Conservation (phyloP, 2,329 filamentous ascomycete species). For the Rhynchosporium graminicola region DNA sequence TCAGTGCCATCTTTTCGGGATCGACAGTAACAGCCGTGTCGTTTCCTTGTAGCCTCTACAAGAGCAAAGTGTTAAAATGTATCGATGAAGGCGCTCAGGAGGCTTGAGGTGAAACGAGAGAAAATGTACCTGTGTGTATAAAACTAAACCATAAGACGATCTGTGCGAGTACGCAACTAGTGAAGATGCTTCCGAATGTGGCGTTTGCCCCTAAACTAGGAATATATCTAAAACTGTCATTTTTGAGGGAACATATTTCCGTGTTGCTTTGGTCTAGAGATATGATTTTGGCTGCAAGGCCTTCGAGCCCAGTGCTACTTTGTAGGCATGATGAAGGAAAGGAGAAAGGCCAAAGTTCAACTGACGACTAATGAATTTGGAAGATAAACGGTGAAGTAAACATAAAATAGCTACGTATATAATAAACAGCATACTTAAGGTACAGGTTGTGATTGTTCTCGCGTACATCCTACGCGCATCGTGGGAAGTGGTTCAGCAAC, state of each 20-base stretch:
- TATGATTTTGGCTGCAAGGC: neutral
- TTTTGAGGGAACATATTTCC: conserved; percentile 20
- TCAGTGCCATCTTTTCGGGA: conserved; percentile 38
- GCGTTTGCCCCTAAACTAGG: conserved; percentile 38
- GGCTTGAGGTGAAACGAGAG: conserved; percentile 31
- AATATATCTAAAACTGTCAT: conserved; percentile 26
- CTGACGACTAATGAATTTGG: neutral
- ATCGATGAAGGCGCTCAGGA: neutral
- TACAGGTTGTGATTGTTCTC: too few relatives aligned
- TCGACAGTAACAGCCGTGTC: conserved; percentile 49
- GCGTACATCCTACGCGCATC: neutral
- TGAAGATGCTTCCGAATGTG: conserved; percentile 29
- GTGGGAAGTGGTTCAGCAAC: conserved; percentile 1
- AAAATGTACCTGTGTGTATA: conserved; percentile 58
- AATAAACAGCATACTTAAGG: neutral
- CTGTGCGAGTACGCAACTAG: conserved; percentile 27
- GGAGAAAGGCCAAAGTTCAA: too few relatives aligned
- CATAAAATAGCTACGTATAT: neutral
- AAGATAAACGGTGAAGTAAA: neutral
- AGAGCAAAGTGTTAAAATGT: neutral
- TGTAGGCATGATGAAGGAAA: neutral
- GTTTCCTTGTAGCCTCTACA: conserved; percentile 46
- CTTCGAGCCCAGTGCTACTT: conserved; percentile 1
- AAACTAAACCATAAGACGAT: conserved; percentile 43
- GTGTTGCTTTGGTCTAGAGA: conserved; percentile 14